These are phyloP conservation scores for Diplosphaera chodatii DNA, from an alignment of 139 green algal genomes.

Conservation along the genomic window DNA sequence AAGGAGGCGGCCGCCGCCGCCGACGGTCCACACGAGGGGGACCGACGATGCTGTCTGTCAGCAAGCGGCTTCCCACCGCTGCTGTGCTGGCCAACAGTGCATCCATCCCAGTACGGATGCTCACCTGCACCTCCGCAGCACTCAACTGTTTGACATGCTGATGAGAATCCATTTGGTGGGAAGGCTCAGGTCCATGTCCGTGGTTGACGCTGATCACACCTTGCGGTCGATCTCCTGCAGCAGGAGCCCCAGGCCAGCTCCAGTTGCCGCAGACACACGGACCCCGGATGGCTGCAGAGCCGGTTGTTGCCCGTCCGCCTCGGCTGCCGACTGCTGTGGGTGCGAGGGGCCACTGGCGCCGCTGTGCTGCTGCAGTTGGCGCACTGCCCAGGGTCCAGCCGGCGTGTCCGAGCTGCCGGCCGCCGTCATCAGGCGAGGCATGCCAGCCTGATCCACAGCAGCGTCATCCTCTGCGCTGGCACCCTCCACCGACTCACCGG, in stretches of 20 bases:
- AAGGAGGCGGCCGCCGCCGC: no score
- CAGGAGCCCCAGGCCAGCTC: slow-evolving; percentile 12
- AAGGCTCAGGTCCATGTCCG: no score
- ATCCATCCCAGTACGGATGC: background rate
- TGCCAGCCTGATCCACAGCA: no score
- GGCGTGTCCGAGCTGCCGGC: no score
- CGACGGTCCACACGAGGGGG: background rate
- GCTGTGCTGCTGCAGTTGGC: background rate
- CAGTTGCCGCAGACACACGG: slow-evolving; percentile 3
- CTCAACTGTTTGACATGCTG: background rate
- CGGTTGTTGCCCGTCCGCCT: background rate
- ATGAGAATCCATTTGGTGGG: background rate
- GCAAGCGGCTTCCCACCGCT: background rate
- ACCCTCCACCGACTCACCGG: no score
- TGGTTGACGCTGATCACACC: no score
- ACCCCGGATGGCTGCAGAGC: background rate
- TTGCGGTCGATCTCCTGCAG: slow-evolving; percentile 17
- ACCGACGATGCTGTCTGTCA: background rate
- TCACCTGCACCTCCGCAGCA: background rate
- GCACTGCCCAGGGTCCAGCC: background rate
- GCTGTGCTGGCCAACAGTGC: background rate
- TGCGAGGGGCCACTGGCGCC: background rate
- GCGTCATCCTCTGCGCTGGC: no score
- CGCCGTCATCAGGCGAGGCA: background rate
- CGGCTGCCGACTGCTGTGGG: background rate